phyloP scores from a whole-genome alignment of 2,329 filamentous ascomycete species.

The Claviceps sp. region DNA sequence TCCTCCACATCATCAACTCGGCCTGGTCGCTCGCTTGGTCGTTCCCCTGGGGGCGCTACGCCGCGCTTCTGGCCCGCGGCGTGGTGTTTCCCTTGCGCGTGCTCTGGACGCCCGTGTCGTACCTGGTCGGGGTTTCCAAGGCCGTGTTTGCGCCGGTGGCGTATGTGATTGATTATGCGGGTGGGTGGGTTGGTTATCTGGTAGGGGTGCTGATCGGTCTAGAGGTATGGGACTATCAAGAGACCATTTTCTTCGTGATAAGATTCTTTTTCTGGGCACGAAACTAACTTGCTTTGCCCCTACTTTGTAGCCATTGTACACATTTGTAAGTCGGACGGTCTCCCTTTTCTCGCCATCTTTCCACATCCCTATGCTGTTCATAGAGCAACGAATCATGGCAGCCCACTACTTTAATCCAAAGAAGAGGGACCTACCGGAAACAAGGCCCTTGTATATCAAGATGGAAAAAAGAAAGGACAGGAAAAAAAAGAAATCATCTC shows the following conservation, averaged over 20 bases:
- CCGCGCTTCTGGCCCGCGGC: constrained; percentile 12
- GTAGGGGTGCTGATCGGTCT: constrained; percentile 3
- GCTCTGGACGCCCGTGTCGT: constrained; percentile 3
- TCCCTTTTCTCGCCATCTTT: not conserved
- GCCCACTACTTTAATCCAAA: not conserved
- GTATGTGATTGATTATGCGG: constrained; percentile 3
- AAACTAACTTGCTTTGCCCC: not conserved
- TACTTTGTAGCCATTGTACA: constrained; percentile 25
- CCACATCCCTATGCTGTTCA: not conserved
- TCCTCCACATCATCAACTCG: constrained; percentile 14
- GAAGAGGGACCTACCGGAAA: not conserved
- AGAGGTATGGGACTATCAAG: not conserved
- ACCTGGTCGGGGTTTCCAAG: not conserved
- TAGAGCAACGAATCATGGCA: not conserved
- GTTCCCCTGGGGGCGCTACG: constrained; percentile 16
- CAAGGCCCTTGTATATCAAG: not conserved
- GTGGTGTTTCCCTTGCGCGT: constrained; percentile 1
- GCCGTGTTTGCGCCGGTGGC: constrained; percentile 1
- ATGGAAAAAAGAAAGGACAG: not conserved
- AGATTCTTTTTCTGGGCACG: not conserved
- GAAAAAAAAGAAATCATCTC: not conserved
- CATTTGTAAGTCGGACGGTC: constrained; percentile 22
- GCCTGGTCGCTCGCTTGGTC: constrained; percentile 15
- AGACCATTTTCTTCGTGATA: too few relatives aligned
- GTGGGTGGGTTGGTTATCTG: not conserved